A percentile compares a stretch with the other conserved stretches of the same genome.
Evolutionary conservation across 208 protist species (phyloP).

Genomic region (Trypanosoma avium): DNA sequence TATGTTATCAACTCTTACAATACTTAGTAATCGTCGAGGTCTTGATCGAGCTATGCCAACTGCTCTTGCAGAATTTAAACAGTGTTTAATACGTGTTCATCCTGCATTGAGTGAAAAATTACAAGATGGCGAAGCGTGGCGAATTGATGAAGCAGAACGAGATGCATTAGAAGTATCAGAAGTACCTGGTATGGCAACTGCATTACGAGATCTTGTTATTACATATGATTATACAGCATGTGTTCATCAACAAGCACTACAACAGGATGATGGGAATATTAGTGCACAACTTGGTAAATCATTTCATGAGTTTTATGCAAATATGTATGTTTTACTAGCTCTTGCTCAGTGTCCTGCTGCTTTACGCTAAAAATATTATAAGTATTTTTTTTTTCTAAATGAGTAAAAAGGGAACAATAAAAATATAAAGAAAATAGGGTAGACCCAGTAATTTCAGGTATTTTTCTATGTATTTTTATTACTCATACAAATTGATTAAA

Average conservation of each 20-base stretch:
- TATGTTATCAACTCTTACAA: conserved; percentile 26
- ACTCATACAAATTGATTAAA: too few relatives aligned
- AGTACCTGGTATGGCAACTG: conserved; percentile 22
- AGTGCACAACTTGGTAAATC: conserved; percentile 2
- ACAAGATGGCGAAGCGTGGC: conserved; percentile 28
- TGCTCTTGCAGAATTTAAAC: conserved; percentile 29
- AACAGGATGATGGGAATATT: conserved; percentile 6
- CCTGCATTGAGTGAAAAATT: conserved; percentile 17
- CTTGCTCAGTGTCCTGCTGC: conserved; percentile 25
- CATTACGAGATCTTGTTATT: conserved; percentile 30
- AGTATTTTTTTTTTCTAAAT: too few relatives aligned
- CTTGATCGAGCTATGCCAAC: conserved; percentile 10
- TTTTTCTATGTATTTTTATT: too few relatives aligned
- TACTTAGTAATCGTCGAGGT: conserved; percentile 8
- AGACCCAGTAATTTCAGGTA: too few relatives aligned
- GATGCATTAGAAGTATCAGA: conserved; percentile 27
- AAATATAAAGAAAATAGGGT: too few relatives aligned
- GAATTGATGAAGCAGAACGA: conserved; percentile 21
- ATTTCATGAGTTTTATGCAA: conserved; percentile 37
- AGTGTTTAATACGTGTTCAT: conserved; percentile 17
- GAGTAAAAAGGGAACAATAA: too few relatives aligned
- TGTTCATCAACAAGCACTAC: background rate
- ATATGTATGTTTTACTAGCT: conserved; percentile 36
- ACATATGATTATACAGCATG: conserved; percentile 35
- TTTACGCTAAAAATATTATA: background rate